Evolutionary conservation across 495 filamentous ascomycete genomes (phyloP).

Genomic region (Cercophora samala): DNA sequence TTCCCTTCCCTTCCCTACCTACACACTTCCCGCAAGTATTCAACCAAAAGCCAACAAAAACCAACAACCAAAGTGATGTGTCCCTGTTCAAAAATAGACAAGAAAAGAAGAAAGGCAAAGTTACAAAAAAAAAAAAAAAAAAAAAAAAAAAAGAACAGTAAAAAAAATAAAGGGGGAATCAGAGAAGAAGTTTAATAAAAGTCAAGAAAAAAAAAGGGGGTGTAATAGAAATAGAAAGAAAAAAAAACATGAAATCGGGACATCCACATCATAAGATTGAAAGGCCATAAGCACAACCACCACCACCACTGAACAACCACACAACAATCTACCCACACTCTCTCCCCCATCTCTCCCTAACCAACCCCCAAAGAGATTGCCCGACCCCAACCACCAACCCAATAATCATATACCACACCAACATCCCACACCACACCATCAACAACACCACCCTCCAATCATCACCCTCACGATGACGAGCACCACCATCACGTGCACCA

Average conservation of each 20-base stretch:
- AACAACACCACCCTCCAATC: not conserved
- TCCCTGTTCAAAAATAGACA: conserved; percentile 4
- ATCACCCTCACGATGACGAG: not conserved
- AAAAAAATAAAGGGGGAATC: conserved; percentile 12
- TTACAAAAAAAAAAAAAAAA: conserved; percentile 9
- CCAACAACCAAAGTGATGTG: not conserved
- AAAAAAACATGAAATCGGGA: conserved; percentile 1
- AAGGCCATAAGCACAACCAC: not conserved
- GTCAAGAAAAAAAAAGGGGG: not conserved
- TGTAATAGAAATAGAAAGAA: conserved; percentile 5
- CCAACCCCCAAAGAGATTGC: not conserved
- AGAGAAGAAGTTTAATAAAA: conserved; percentile 6
- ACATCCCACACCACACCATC: not conserved
- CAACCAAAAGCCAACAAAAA: not conserved
- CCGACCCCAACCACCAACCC: not conserved
- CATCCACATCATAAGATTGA: not conserved
- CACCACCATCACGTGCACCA: conserved; percentile 1
- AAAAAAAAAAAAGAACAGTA: not conserved
- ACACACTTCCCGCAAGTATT: not conserved
- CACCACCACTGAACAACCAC: not conserved
- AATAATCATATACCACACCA: too few species aligned
- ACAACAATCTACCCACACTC: not conserved
- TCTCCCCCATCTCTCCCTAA: not conserved
- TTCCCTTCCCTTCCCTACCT: not conserved
- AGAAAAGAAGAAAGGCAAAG: conserved; percentile 8